These are phyloP conservation scores for Rostrohypoxylon terebratum DNA, from an alignment of 495 filamentous ascomycete species.

Conservation along the genomic window DNA sequence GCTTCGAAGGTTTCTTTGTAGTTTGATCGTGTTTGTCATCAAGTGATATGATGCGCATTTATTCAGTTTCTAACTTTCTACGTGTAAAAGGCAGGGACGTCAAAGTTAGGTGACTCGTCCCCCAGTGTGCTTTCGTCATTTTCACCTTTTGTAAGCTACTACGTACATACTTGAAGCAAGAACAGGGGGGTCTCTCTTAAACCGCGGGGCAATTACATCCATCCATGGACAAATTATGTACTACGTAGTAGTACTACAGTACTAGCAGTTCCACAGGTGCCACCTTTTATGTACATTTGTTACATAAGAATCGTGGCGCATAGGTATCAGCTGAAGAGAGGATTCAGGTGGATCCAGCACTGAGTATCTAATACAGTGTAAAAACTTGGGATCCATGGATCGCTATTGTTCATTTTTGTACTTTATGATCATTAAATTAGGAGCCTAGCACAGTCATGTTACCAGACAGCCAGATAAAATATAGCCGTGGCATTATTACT, in stretches of 20 bases:
- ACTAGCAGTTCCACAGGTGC: not conserved
- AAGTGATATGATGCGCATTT: slow-evolving; percentile 4
- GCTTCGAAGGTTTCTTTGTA: slow-evolving; percentile 12
- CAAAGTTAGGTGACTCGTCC: not conserved
- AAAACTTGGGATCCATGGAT: no score
- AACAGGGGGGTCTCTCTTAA: not conserved
- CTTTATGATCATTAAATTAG: no score
- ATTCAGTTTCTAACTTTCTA: not conserved
- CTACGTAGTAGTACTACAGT: not conserved
- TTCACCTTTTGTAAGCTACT: not conserved
- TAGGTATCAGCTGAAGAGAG: not conserved
- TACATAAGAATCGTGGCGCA: not conserved
- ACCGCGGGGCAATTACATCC: slow-evolving; percentile 24
- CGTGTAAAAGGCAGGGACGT: not conserved
- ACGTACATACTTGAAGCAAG: not conserved
- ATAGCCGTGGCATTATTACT: not conserved
- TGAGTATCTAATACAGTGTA: no score
- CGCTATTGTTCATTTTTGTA: no score
- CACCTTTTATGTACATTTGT: not conserved
- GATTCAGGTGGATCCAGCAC: no score
- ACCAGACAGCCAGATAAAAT: not conserved
- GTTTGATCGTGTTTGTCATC: not conserved
- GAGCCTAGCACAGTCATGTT: not conserved
- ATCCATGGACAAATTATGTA: no score
- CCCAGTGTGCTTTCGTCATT: slow-evolving; percentile 14